phyloP scores from a whole-genome alignment of 2,329 filamentous ascomycete genomes.

The Exophiala mesophila region DNA sequence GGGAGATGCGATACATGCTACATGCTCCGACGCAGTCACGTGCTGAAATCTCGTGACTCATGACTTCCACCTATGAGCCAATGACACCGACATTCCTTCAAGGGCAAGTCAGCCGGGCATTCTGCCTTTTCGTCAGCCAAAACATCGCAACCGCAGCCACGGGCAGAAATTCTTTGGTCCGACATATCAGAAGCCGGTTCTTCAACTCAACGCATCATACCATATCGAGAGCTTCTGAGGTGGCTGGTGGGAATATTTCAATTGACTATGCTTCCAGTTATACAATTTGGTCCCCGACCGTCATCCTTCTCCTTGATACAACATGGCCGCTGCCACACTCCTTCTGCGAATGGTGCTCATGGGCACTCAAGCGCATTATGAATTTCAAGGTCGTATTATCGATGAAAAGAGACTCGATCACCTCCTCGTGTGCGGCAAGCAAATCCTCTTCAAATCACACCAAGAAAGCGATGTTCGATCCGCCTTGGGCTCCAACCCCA shows the following conservation, averaged over 20 bases:
- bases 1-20: too few relatives aligned
- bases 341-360: slow-evolving; percentile 45
- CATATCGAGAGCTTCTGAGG: not conserved
- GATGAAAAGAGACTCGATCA: slow-evolving; percentile 54
- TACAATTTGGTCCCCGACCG: slow-evolving; percentile 5
- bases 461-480: slow-evolving; percentile 53
- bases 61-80: too few relatives aligned
- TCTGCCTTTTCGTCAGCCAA: too few relatives aligned
- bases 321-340: slow-evolving; percentile 24
- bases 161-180: not conserved
- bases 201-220: not conserved
- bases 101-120: not conserved
- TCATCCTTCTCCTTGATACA: not conserved
- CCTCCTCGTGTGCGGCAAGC: slow-evolving; percentile 56
- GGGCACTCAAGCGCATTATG: slow-evolving; percentile 54
- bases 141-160: not conserved
- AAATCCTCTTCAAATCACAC: slow-evolving; percentile 55
- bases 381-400: slow-evolving; percentile 56
- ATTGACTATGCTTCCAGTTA: not conserved
- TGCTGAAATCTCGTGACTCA: too few relatives aligned
- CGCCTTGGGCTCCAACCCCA: slow-evolving; percentile 52
- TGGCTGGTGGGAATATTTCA: not conserved
- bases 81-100: not conserved
- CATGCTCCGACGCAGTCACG: too few relatives aligned
- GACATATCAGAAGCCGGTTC: not conserved